A percentile compares a stretch with the other conserved stretches of the same genome.
These are phyloP conservation scores for Volvariella volvacea DNA, from an alignment of 1,284 basidiomycete genomes.

Conservation along the genomic window DNA sequence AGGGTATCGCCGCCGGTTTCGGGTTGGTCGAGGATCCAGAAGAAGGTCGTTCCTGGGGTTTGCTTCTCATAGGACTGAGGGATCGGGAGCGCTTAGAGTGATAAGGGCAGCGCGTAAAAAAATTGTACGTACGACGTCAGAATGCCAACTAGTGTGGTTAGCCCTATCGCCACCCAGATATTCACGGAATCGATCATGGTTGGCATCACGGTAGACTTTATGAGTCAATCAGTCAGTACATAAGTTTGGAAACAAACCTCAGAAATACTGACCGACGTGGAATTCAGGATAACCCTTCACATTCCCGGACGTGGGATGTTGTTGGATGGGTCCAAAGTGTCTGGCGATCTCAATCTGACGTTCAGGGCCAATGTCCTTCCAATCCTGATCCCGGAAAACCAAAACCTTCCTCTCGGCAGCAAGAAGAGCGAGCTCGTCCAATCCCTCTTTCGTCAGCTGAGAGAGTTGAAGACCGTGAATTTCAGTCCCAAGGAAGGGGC, in stretches of 20 bases:
- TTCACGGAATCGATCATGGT: constrained; percentile 22
- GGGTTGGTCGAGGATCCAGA: constrained; percentile 42
- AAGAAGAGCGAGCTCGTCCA: constrained; percentile 57
- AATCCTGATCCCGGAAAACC: constrained; percentile 51
- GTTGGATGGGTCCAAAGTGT: constrained; percentile 48
- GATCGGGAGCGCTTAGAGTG: no score
- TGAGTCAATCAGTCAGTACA: no score
- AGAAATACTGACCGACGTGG: constrained; percentile 23
- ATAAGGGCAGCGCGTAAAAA: no score
- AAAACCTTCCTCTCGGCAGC: constrained; percentile 55
- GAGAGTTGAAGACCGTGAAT: constrained; percentile 54
- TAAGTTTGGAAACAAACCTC: no score
- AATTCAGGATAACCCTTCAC: constrained; percentile 32
- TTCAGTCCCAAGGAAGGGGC: constrained; percentile 54
- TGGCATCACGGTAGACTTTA: constrained; percentile 26
- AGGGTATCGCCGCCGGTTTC: constrained; percentile 49
- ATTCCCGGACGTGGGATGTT: constrained; percentile 30
- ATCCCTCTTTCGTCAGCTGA: constrained; percentile 43
- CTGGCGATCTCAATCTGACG: constrained; percentile 43
- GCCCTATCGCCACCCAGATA: constrained; percentile 24
- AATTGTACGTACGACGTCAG: no score
- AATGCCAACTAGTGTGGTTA: constrained; percentile 23
- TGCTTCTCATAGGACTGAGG: constrained; percentile 58
- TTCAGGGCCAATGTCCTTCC: constrained; percentile 46
- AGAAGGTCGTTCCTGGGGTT: constrained; percentile 53